Conservation (phyloP, 257 asterid genomes). For the Solanum etuberosum region DNA sequence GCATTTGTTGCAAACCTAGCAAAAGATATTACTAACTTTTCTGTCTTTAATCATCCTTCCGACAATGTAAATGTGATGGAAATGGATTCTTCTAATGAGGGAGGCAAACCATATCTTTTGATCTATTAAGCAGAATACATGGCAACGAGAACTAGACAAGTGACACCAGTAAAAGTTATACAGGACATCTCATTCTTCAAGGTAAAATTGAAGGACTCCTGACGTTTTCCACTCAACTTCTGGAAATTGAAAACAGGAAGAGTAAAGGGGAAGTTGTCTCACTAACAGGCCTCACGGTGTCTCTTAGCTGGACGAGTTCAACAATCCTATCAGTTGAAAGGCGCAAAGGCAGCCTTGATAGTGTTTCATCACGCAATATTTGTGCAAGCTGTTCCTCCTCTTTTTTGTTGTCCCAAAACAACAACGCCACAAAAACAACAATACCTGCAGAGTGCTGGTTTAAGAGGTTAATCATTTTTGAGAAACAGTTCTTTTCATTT, state of each 20-base stretch:
- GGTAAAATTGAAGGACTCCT: not conserved
- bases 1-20: not conserved
- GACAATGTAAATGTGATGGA: not conserved
- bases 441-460: constrained; percentile 87
- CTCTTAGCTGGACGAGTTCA: constrained; percentile 92
- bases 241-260: not conserved
- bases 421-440: constrained; percentile 59
- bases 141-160: not conserved
- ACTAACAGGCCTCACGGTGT: constrained; percentile 92
- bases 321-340: constrained; percentile 89
- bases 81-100: not conserved
- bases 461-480: constrained; percentile 34
- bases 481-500: not conserved
- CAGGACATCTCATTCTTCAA: not conserved
- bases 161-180: not conserved
- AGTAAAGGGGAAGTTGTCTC: constrained; percentile 10
- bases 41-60: not conserved
- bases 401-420: constrained; percentile 84
- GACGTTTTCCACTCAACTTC: not conserved
- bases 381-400: constrained; percentile 95
- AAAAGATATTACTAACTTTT: not conserved
- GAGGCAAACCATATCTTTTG: not conserved
- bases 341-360: constrained; percentile 89
- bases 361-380: constrained; percentile 73
- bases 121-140: not conserved